Base-by-base conservation (phyloP, 768 basidiomycete genomes). In the Pseudohyphozyma bogoriensis region DNA sequence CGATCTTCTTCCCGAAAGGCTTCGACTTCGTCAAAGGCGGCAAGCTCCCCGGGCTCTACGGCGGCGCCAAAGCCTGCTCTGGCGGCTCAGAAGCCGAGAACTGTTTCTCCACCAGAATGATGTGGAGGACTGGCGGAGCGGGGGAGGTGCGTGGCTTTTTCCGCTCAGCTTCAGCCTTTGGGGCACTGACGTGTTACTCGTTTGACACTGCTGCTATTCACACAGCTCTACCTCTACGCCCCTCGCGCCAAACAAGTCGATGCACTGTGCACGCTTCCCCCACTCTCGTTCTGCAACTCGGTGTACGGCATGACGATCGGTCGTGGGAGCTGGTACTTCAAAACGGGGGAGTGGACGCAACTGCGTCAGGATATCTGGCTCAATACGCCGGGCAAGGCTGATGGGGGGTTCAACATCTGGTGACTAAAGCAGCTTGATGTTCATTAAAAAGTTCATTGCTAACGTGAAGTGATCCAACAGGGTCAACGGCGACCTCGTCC, bases 331-430 rank as follows among this genome's bases (percentile, higher is more conserved):
- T 87, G 83, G 80, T 70, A 65, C 9, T 88, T 85, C 74, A 71
- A 77, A 42, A 75, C 81, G 6, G 86, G 85, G 45, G 71, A 71
- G 59, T 86, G 87, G 82, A 83, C 79, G 26, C 81, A 80, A n/a
- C 77, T 89, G 64, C 75, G 78, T 32, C 79, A 87, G 74, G 81
- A 86, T 63, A 79, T 89, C 54, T 78, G 78, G 72, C 80, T 89
- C 68, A 91, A 91, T 73, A 82, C 84, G 60, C 78, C 77, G 40
- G 84, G 83, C 18, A 66, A 80, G 71, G 77, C 79, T 18, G 85
- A 91, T 69, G 87, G 87, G 64, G 64, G 64, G 1, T 66, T 47
- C 45, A 62, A 55, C 51, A 62, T 70, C 51, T 67, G 57, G 56
- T 57, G 42, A 32, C n/a, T n/a, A n/a, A n/a, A n/a, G n/a, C n/a